Base-by-base conservation (phyloP, 768 basidiomycete genomes). In the Rhodocollybia butyracea region DNA sequence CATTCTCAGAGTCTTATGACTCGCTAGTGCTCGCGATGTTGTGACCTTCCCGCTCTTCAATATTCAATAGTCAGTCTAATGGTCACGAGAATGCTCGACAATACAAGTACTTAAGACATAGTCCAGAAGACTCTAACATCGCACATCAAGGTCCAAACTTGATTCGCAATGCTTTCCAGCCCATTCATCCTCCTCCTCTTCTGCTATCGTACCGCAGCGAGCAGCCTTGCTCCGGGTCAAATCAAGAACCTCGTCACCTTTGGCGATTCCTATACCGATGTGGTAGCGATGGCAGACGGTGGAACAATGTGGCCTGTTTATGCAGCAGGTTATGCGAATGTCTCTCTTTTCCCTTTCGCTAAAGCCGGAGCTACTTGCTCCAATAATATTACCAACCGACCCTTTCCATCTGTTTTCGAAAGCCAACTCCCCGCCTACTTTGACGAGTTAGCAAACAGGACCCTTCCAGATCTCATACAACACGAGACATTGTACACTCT, bases 291-390 rank as follows among this genome's bases (percentile, higher is more conserved):
- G 27, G 59, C 60, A 12, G 59, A 60, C 36, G 53, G 58, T 22
- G 73, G 74, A 15, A 68, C 66, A 24, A 61, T 73, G 12, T 80
- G 78, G 78, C 78, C 79, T 6, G 63, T 70, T 1, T 80, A 73
- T 57, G 76, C 73, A 3, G 74, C 76, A 5, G 66, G 63, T 42
- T 73, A 78, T 46, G 74, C 74, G 1, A 57, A 67, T 13, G 71
- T 76, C 45, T 60, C 66, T 46, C 70, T 79, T 10, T 78, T 76
- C 66, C 80, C 82, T 3, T 85, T 81, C 62, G 85, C 86, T 0
- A 72, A 74, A 12, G 74, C 83, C 1, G 86, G 86, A 0, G 86
- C 83, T 11, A 82, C 82, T 0, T 89, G 86, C 64, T 85, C 83
- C 3, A 86, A 87, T 64, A 73, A 78, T 34, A 65, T 86, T 58